Evolutionary conservation across 1,284 basidiomycete genomes (phyloP), one percentile per base, ranked within the genome.

Genomic region (Trametes polyzona): DNA sequence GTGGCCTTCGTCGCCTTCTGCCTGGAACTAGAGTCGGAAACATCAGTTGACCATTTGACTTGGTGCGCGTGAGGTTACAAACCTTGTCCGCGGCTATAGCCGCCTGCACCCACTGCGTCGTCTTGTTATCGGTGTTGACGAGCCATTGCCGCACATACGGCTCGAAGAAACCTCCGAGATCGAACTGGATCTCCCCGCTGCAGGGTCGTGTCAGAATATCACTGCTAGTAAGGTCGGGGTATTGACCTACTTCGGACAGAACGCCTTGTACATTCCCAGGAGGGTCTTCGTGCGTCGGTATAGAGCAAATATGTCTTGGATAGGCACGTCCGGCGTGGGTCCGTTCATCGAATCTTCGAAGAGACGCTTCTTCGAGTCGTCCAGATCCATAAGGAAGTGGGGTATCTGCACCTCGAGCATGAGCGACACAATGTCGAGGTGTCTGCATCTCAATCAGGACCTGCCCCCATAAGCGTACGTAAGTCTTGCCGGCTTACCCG

Each of bases 71-170:
- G n/a, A n/a, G n/a, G n/a, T n/a, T n/a, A 73, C 74, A 17, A 69
- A 95, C 94, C 77, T 92, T 90, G 72, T 98, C 95, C 0, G 90
- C 87, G 39, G 86, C 83, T 64, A 98, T 90, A 29, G 95, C 94
- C 59, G 90, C 88, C 70, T 95, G 84, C 3, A 98, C 95, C 97
- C 97, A 99, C 65, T 95, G 90, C 40, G 83, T 81, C 5, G 96
- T 98, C 77, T 95, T 98, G 58, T 79, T 84, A 63, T 96, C 93
- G 0, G 94, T 97, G 59, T 90, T 88, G n/a, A 86, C 69, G 8
- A 99, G 76, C 96, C 96, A 99, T 61, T 92, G 86, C 4, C 86
- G 82, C 10, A 98, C 92, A 70, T 94, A 95, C 1, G 91, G 87
- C 71, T 93, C 90, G 68, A 98, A 98, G 75, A 93, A 93, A 2